Evolutionary conservation across 2,329 filamentous ascomycete genomes (phyloP), one percentile per base, ranked within the genome.

Genomic region (Lomentospora prolificans): DNA sequence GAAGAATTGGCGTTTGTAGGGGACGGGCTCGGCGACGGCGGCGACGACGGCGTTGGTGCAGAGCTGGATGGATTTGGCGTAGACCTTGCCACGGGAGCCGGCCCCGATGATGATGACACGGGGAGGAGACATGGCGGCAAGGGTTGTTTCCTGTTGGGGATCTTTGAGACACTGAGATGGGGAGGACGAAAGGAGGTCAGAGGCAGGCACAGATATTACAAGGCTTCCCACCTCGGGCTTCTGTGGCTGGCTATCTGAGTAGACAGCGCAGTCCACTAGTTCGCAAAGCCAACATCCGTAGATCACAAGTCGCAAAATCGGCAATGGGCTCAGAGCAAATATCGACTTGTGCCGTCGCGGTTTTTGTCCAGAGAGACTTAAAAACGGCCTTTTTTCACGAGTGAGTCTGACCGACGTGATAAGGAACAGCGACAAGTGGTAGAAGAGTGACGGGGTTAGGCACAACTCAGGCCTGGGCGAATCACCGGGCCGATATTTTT

Each of bases 21-120:
- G 67, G 61, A 89, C 75, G 0, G 91, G 90, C 63, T 97, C 94
- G 22, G 87, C 90, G 14, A 99, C 82, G 25, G 88, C 88, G 22
- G 79, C 81, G 58, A 97, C 81, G 30, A 85, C 66, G 4, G 86
- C 89, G 60, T 83, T 79, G 58, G 81, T 85, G 17, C 81, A 81
- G 14, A 76, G 74, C n/a, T 73, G 69, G 7, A 90, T 83, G 54
- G 85, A 85, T 58, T 77, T 75, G 30, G 86, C 87, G 66, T 95
- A 95, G 28, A 82, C 80, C 53, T 80, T 78, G 12, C 90, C 90
- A 33, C 90, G 84, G 51, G 86, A 89, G 31, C 90, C 90, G 6
- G 89, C 90, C 19, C 90, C 90, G 62, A 95, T 85, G 64, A 95
- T 80, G 56, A 95, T 76, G 64, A 95, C 82, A 53, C 85, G 82